Evolutionary conservation across 352 stramenopile genomes (phyloP), one percentile per base, ranked within the genome.

Genomic region (Pythium oligandrum): DNA sequence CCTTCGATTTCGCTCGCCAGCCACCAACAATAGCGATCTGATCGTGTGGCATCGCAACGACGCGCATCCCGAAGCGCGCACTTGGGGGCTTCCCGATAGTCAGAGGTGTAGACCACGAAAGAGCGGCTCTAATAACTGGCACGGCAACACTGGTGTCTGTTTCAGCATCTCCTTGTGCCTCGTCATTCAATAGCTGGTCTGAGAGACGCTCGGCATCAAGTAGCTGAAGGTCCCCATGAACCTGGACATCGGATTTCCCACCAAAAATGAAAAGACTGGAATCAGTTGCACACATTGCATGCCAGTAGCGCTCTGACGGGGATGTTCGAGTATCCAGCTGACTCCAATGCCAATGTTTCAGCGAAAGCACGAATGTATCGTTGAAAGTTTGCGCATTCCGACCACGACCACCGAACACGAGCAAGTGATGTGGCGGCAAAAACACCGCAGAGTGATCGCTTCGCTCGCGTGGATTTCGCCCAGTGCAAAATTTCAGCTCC

Each of bases 371-470:
- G 33, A 76, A 76, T 1, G 70, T 45, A 47, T 88, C 75, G 31
- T 74, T 63, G 32, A 85, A 83, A 12, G 83, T 48, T 17, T 71
- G 59, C 4, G 67, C 73, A n/a, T 78, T 81, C 46, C 73, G 66
- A 1, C 78, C 75, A 37, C 78, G 71, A 9, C 78, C 78, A 10
- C 75, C 78, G 48, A 80, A 71, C 31, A 88, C 44, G 7, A 84
- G 37, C n/a, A 88, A 35, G 11, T 70, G 67, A 36, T 68, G 61
- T 30, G 78, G 73, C 9, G 47, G 61, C 42, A 85, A 45, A 52
- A 84, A 88, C 31, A 83, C 55, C 4, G 71, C 75, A 11, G 71
- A 66, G 57, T 88, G 78, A 51, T 85, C 75, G 35, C 75, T 83
- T 17, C 78, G 71, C 47, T 75, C 73, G 7, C 57, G 64, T 11